Percentiles rank a stretch among this genome's conserved stretches.
Evolutionary conservation across 2,329 filamentous ascomycete species (phyloP).

Genomic region (Colletotrichum gloeosporioides): DNA sequence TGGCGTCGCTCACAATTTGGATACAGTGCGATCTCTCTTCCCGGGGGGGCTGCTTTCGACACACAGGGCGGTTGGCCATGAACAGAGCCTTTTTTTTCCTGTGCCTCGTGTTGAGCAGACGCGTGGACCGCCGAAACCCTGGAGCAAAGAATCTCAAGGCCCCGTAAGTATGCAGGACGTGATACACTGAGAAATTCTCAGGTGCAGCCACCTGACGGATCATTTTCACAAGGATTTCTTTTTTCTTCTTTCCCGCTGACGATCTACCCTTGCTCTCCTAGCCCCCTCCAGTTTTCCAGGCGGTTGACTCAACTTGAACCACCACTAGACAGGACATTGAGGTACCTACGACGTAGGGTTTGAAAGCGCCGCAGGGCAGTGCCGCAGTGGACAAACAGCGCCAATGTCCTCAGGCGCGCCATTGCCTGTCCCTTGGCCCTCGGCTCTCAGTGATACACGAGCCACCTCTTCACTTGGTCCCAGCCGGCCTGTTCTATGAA

Average conservation of each 20-base stretch:
- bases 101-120: conserved; percentile 13
- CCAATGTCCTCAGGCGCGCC: neutral
- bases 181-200: conserved; percentile 16
- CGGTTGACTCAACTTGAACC: neutral
- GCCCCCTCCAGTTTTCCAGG: neutral
- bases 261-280: neutral
- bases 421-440: neutral
- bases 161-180: conserved; percentile 17
- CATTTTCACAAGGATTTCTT: neutral
- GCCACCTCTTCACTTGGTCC: neutral
- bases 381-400: neutral
- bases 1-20: neutral
- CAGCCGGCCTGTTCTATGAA: conserved; percentile 15
- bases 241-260: neutral
- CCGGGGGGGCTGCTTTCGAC: neutral
- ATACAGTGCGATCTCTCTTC: neutral
- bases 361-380: neutral
- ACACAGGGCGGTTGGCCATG: neutral
- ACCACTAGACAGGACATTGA: neutral
- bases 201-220: conserved; percentile 12
- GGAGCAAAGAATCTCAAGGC: conserved; percentile 8
- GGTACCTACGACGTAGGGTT: neutral
- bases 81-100: neutral
- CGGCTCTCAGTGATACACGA: neutral
- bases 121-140: conserved; percentile 15